These are phyloP conservation scores for Myxozyma sirexii DNA, from an alignment of 805 yeast species.

Conservation along the genomic window DNA sequence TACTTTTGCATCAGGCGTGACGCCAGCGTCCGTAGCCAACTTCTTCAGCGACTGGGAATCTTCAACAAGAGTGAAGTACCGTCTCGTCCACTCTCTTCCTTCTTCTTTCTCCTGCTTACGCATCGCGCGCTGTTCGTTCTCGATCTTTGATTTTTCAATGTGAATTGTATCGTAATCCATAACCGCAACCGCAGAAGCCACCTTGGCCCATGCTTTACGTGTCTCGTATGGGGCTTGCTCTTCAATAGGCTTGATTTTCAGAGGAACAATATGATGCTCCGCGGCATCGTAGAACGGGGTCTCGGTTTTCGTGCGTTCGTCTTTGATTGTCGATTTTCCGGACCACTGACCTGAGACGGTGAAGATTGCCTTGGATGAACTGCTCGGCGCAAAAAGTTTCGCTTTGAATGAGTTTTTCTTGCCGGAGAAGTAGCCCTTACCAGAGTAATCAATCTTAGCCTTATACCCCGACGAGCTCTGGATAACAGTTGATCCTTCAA, in stretches of 20 bases:
- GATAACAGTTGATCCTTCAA: conserved; percentile 85
- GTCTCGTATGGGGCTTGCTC: conserved; percentile 81
- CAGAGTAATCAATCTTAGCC: conserved; percentile 76
- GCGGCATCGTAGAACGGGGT: conserved; percentile 42
- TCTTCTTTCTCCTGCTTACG: conserved; percentile 70
- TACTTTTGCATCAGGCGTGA: conserved; percentile 28
- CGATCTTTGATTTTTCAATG: conserved; percentile 73
- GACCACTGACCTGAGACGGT: conserved; percentile 94
- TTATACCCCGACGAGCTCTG: conserved; percentile 79
- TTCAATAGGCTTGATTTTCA: conserved; percentile 77
- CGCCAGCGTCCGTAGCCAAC: conserved; percentile 26
- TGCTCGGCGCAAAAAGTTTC: conserved; percentile 59
- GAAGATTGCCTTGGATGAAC: conserved; percentile 56
- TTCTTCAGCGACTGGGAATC: conserved; percentile 23
- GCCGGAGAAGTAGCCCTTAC: conserved; percentile 94
- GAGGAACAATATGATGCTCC: conserved; percentile 52
- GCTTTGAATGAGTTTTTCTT: conserved; percentile 93
- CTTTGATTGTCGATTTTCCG: conserved; percentile 64
- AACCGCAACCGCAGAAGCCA: conserved; percentile 78
- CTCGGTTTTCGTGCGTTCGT: conserved; percentile 53
- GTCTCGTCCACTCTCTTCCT: conserved; percentile 70
- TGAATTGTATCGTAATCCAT: conserved; percentile 79
- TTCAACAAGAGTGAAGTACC: conserved; percentile 69
- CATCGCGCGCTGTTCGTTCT: conserved; percentile 80
- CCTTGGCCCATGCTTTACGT: conserved; percentile 86